These are phyloP conservation scores for Petunia axillaris DNA, from an alignment of 257 asterid genomes.

Conservation along the genomic window DNA sequence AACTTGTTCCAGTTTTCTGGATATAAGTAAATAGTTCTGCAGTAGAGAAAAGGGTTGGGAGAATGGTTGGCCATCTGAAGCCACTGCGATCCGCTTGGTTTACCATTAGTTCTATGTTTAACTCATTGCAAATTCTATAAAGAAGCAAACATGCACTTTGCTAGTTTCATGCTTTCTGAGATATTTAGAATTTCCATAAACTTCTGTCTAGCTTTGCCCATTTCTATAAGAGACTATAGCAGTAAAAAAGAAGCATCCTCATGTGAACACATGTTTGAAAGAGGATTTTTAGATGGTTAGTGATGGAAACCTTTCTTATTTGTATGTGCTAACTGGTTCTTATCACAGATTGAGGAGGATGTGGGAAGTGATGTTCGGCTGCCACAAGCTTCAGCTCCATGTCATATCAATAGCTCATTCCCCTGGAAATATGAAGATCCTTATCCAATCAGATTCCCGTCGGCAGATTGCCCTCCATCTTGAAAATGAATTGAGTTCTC, in stretches of 20 bases:
- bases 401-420: constrained; percentile 62
- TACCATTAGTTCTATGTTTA: not conserved
- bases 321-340: constrained; percentile 13
- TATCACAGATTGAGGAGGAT: constrained; percentile 71
- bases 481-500: constrained; percentile 52
- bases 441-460: constrained; percentile 60
- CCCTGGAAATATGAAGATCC: constrained; percentile 55
- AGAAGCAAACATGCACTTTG: not conserved
- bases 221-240: not conserved
- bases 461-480: constrained; percentile 62
- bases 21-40: not conserved
- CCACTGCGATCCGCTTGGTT: not conserved
- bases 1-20: not conserved
- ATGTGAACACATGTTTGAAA: not conserved
- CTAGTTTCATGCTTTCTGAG: not conserved
- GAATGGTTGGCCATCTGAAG: not conserved
- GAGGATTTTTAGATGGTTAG: not conserved
- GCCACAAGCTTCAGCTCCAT: constrained; percentile 87
- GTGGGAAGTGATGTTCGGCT: constrained; percentile 87
- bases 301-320: not conserved
- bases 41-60: not conserved
- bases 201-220: not conserved
- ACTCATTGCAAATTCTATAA: not conserved
- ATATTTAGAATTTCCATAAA: not conserved
- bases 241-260: not conserved